Evolutionary conservation across 257 asterid genomes (phyloP).

Genomic region (Fraxinus pennsylvanica): DNA sequence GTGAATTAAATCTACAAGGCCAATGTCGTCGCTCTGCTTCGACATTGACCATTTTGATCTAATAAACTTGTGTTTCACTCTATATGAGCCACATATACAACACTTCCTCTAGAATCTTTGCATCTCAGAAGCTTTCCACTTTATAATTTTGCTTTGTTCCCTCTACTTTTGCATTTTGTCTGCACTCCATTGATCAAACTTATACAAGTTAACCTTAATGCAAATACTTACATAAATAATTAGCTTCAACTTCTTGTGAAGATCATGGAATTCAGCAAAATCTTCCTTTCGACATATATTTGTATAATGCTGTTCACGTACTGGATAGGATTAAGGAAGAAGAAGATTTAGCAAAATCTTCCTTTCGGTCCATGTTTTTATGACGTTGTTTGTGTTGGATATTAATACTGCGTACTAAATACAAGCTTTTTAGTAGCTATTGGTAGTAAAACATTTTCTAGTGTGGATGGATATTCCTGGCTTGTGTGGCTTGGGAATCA

Average conservation of each 20-base stretch:
- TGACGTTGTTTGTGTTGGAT: neutral
- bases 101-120: neutral
- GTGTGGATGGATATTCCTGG: neutral
- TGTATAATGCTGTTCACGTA: neutral
- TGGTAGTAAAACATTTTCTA: neutral
- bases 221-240: too few relatives aligned
- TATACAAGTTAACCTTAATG: neutral
- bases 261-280: neutral
- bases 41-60: too few relatives aligned
- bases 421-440: neutral
- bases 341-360: neutral
- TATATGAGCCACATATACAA: too few relatives aligned
- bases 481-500: neutral
- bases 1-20: too few relatives aligned
- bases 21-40: too few relatives aligned
- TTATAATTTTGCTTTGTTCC: neutral
- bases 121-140: neutral
- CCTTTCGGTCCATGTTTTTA: neutral
- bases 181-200: neutral
- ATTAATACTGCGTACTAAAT: neutral
- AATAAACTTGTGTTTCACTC: too few relatives aligned
- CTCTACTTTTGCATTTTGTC: neutral
- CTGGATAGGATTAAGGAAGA: neutral
- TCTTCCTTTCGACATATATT: neutral
- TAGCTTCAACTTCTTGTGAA: neutral